Percentiles rank a stretch among this genome's conserved stretches.
phyloP scores from a whole-genome alignment of 768 basidiomycete genomes.

The Xerocomellus intermedius region DNA sequence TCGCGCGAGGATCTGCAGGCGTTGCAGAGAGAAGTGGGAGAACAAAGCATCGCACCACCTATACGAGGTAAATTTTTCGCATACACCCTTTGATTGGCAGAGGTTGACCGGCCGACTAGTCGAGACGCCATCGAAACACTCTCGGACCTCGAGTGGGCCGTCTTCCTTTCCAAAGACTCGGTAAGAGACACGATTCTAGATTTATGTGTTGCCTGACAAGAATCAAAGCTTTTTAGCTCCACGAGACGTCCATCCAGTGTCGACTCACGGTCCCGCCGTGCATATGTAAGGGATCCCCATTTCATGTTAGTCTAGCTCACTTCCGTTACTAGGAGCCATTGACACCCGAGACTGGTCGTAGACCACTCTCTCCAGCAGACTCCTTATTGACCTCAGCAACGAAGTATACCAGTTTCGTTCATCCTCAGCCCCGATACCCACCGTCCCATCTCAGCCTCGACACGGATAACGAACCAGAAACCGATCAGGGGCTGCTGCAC shows the following conservation, averaged over 20 bases:
- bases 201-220: slow-evolving; percentile 27
- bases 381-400: slow-evolving; percentile 28
- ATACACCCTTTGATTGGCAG: neutral
- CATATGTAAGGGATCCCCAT: slow-evolving; percentile 33
- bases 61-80: slow-evolving; percentile 39
- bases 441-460: slow-evolving; percentile 38
- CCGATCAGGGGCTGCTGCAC: slow-evolving; percentile 25
- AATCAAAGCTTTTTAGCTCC: slow-evolving; percentile 22
- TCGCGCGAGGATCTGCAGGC: slow-evolving; percentile 72
- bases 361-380: slow-evolving; percentile 43
- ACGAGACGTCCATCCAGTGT: slow-evolving; percentile 35
- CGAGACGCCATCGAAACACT: slow-evolving; percentile 37
- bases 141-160: slow-evolving; percentile 44
- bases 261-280: slow-evolving; percentile 31
- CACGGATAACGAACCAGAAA: slow-evolving; percentile 43
- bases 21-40: slow-evolving; percentile 74
- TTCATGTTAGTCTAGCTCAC: slow-evolving; percentile 8
- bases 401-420: slow-evolving; percentile 27
- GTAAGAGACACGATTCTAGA: slow-evolving; percentile 36
- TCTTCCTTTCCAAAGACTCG: slow-evolving; percentile 44
- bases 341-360: slow-evolving; percentile 44
- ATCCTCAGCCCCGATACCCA: slow-evolving; percentile 26
- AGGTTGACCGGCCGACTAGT: slow-evolving; percentile 23
- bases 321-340: slow-evolving; percentile 38
- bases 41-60: slow-evolving; percentile 53